These are phyloP conservation scores for Gossypioides kirkii DNA, from an alignment of 345 rosid species.

Conservation along the genomic window DNA sequence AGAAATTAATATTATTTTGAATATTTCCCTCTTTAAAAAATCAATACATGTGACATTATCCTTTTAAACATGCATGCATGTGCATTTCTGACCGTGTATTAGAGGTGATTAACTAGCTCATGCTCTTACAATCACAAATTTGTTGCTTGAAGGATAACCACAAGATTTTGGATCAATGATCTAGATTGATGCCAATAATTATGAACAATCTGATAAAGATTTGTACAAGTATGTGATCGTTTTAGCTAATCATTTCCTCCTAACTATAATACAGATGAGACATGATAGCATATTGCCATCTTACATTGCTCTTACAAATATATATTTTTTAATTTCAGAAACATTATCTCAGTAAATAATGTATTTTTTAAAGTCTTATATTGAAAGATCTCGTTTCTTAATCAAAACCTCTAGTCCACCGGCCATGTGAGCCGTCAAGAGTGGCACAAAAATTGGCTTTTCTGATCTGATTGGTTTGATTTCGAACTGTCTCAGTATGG, in stretches of 20 bases:
- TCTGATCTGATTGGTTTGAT: conserved; percentile 27
- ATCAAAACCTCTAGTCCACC: conserved; percentile 51
- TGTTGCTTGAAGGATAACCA: neutral
- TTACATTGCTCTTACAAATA: neutral
- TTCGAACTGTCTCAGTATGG: conserved; percentile 31
- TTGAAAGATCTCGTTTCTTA: conserved; percentile 28
- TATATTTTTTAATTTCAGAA: neutral
- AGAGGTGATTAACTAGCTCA: neutral
- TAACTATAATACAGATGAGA: neutral
- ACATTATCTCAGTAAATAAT: neutral
- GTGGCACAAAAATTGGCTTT: conserved; percentile 39
- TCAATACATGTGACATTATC: conserved; percentile 10
- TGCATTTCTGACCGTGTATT: neutral
- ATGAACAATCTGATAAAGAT: neutral
- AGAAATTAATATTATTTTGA: neutral
- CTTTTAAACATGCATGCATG: conserved; percentile 10
- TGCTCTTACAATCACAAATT: neutral
- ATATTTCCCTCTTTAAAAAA: neutral
- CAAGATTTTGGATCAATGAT: neutral
- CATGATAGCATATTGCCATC: conserved; percentile 4
- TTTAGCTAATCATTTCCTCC: neutral
- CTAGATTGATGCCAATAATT: neutral
- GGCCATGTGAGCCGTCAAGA: conserved; percentile 60
- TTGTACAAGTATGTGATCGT: neutral
- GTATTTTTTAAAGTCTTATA: neutral